These are phyloP conservation scores for Rhododendron mucronatum DNA, from an alignment of 148 eudicot species.

Conservation along the genomic window DNA sequence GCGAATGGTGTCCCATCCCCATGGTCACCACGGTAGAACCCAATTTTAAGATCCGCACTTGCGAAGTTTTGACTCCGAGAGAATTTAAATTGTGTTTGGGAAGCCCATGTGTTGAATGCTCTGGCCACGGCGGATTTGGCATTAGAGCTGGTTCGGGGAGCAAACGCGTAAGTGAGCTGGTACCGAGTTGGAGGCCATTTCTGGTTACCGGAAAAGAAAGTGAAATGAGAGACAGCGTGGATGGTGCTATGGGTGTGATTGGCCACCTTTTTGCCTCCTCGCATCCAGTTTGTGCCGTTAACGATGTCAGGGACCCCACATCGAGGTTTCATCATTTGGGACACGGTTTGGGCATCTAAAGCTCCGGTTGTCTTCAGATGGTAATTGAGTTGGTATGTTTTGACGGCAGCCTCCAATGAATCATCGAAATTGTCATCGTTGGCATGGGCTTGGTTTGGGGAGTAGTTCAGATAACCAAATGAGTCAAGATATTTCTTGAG, in stretches of 20 bases:
- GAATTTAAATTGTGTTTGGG: slow-evolving; percentile 15
- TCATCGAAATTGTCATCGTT: slow-evolving; percentile 20
- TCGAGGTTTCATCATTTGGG: slow-evolving; percentile 25
- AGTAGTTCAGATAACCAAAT: slow-evolving; percentile 15
- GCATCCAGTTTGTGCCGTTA: slow-evolving; percentile 12
- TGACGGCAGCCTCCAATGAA: slow-evolving; percentile 19
- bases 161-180: slow-evolving; percentile 18
- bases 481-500: slow-evolving; percentile 19
- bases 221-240: slow-evolving; percentile 15
- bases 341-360: background rate
- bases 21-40: slow-evolving; percentile 17
- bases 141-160: background rate
- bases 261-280: background rate
- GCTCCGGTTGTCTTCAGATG: no score
- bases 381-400: background rate
- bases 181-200: slow-evolving; percentile 14
- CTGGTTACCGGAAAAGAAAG: background rate
- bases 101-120: slow-evolving; percentile 23
- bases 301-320: slow-evolving; percentile 23
- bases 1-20: slow-evolving; percentile 13
- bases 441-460: background rate
- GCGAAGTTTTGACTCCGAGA: background rate
- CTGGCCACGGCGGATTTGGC: background rate
- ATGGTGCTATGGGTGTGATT: background rate
- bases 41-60: slow-evolving; percentile 14